These are phyloP conservation scores for Bryoglossum gracile DNA, from an alignment of 495 filamentous ascomycete genomes.

Conservation along the genomic window DNA sequence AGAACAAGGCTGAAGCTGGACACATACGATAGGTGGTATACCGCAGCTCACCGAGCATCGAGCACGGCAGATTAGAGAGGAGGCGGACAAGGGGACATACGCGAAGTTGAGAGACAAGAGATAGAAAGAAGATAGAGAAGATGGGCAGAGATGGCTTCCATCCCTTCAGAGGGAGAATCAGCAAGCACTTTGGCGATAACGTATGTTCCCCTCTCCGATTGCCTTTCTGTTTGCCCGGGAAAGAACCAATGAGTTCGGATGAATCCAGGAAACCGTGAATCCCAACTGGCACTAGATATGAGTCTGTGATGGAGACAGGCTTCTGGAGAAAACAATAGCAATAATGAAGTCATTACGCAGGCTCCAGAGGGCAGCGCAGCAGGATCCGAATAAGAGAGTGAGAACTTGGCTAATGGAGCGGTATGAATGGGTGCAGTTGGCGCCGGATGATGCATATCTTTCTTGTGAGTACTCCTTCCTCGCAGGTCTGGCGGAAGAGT, in stretches of 20 bases:
- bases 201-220: slow-evolving; percentile 26
- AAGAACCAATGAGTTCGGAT: too few relatives aligned
- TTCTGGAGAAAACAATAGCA: too few relatives aligned
- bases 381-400: background rate
- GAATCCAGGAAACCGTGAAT: too few relatives aligned
- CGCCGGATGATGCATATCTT: slow-evolving; percentile 28
- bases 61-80: background rate
- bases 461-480: slow-evolving; percentile 22
- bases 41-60: too few relatives aligned
- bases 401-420: slow-evolving; percentile 12
- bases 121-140: background rate
- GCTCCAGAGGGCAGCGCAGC: too few relatives aligned
- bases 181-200: slow-evolving; percentile 34
- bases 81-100: background rate
- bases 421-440: slow-evolving; percentile 16
- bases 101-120: too few relatives aligned
- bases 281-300: too few relatives aligned
- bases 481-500: background rate
- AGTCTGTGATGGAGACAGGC: too few relatives aligned
- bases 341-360: too few relatives aligned
- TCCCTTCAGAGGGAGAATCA: slow-evolving; percentile 34
- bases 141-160: slow-evolving; percentile 32
- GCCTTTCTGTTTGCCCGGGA: too few relatives aligned
- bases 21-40: too few relatives aligned
- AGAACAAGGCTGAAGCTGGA: too few relatives aligned